Evolutionary conservation across 495 filamentous ascomycete species (phyloP), one percentile per base, ranked within the genome.

Genomic region (Lasiosphaeris hirsuta): DNA sequence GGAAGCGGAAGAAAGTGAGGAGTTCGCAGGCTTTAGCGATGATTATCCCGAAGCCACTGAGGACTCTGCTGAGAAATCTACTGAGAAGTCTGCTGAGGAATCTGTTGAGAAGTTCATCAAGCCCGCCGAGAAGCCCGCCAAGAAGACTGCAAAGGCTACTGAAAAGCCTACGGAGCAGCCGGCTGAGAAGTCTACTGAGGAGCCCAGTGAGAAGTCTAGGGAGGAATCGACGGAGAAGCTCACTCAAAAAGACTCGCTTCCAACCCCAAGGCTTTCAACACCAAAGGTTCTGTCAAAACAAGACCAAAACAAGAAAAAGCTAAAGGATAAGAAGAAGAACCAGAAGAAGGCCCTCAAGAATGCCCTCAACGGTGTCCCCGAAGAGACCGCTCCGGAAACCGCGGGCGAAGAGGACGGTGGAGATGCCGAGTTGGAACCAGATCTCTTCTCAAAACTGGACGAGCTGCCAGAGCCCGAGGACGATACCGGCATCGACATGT

Each of bases 1-100:
- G 33, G 42, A 35, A 10, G 56, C 37, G 33, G 57, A 42, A 53
- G 44, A 51, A 52, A 37, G 70, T 10, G 72, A 78, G 0, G 78
- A 80, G 55, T 84, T 83, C 68, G 68, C 68, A 51, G 83, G 82
- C n/a, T 84, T 84, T 53, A 75, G 74, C 33, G 81, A 84, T 44
- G 65, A 41, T 7, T 30, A 2, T 30, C 56, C 59, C 18, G 64
- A 48, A 40, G 63, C 64, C 15, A 14, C 19, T 17, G 64, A 44
- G 19, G 55, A 61, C 18, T 11, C 30, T 36, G 54, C 23, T 30
- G 23, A 30, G 23, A 30, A 2, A 2, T 30, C 33, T 8, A 15
- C 36, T 14, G 39, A 51, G 38, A 38, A 38, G 34, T 34, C 35
- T 11, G n/a, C 49, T 38, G 34, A 30, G 34, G 49, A 40, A 15